Evolutionary conservation across 352 stramenopile species (phyloP).

Genomic region (Elongisporangium senticosum): DNA sequence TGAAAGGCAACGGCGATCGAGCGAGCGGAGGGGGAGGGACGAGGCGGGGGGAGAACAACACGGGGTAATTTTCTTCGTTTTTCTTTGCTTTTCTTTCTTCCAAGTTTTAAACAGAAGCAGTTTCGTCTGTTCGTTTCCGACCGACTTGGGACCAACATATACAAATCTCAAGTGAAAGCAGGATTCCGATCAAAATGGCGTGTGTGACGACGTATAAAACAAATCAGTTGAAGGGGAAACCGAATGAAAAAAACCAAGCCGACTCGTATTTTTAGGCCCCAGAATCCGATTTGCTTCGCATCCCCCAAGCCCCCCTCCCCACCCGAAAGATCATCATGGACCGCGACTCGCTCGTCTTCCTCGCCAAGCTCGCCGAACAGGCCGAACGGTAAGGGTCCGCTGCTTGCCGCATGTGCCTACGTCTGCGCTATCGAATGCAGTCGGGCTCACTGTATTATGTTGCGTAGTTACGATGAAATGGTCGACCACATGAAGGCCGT

Average conservation of each 20-base stretch:
- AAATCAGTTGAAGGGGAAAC: constrained; percentile 20
- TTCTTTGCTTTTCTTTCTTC: neutral
- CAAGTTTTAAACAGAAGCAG: neutral
- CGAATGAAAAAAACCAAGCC: constrained; percentile 18
- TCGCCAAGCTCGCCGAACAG: constrained; percentile 80
- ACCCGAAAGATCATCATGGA: constrained; percentile 38
- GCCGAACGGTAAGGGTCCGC: constrained; percentile 51
- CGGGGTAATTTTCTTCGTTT: neutral
- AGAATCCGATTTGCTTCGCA: constrained; percentile 56
- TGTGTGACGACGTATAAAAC: neutral
- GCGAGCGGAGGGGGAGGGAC: neutral
- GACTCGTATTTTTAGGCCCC: constrained; percentile 27
- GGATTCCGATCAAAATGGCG: neutral
- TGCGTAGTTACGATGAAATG: constrained; percentile 86
- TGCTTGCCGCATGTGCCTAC: neutral
- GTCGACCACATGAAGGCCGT: constrained; percentile 98
- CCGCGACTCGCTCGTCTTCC: constrained; percentile 74
- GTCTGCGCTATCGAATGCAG: neutral
- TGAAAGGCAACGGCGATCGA: neutral
- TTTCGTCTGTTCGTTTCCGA: neutral
- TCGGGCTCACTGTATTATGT: neutral
- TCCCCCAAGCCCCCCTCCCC: constrained; percentile 20
- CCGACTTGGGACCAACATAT: neutral
- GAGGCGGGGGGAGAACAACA: neutral
- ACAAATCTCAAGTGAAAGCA: neutral